Evolutionary conservation across 345 rosid species (phyloP).

Genomic region (Erucastrum elatum): DNA sequence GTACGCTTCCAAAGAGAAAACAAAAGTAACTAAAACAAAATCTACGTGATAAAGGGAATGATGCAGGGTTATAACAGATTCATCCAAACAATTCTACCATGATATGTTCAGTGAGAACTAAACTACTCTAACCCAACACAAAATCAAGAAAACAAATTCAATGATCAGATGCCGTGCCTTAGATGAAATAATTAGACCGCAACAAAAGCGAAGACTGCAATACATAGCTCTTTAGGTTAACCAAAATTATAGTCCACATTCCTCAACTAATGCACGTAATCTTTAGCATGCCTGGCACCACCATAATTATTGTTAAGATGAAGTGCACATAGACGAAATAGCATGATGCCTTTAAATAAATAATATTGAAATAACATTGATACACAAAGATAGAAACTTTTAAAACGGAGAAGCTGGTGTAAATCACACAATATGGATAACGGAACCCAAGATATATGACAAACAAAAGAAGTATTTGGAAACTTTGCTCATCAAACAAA

Average conservation of each 20-base stretch:
- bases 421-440: not conserved
- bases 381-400: too few species aligned
- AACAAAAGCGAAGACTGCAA: not conserved
- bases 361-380: too few species aligned
- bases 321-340: not conserved
- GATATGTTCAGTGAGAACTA: not conserved
- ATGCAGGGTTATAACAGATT: not conserved
- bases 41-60: not conserved
- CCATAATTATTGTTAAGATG: not conserved
- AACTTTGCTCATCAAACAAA: conserved; percentile 5
- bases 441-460: too few species aligned
- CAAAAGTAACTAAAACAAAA: not conserved
- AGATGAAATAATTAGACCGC: not conserved
- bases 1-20: not conserved
- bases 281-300: not conserved
- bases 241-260: not conserved
- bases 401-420: not conserved
- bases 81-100: not conserved
- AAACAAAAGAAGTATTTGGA: too few species aligned
- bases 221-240: not conserved
- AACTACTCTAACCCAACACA: not conserved
- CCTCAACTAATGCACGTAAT: not conserved
- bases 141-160: not conserved
- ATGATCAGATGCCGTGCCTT: not conserved
- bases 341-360: too few species aligned